phyloP scores from a whole-genome alignment of 192 early-diverging fungal species.

The Allomyces macrogynus region DNA sequence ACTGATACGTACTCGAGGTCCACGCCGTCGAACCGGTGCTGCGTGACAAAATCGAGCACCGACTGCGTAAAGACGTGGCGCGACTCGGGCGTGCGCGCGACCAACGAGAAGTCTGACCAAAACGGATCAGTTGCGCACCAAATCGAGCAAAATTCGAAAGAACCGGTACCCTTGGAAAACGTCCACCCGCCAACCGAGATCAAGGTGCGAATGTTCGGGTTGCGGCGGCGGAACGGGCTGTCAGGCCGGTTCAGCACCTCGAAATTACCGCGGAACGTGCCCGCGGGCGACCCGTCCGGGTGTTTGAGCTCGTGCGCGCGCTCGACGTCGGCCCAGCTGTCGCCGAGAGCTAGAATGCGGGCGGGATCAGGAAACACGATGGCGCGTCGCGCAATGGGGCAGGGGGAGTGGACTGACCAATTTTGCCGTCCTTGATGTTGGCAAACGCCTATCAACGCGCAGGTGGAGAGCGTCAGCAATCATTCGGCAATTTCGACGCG shows the following conservation, averaged over 20 bases:
- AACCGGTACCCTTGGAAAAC: neutral
- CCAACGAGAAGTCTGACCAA: neutral
- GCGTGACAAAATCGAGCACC: neutral
- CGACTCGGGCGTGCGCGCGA: neutral
- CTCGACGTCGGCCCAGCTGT: neutral
- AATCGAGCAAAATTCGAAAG: too few relatives aligned
- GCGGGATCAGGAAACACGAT: too few relatives aligned
- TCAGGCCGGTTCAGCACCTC: conserved; percentile 36
- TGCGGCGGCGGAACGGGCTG: conserved; percentile 21
- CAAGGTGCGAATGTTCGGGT: conserved; percentile 44
- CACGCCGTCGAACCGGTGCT: neutral
- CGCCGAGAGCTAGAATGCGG: neutral
- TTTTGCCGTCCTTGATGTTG: neutral
- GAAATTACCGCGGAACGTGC: conserved; percentile 20
- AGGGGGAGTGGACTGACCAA: neutral
- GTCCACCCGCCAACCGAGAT: conserved; percentile 66
- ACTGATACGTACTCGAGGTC: neutral
- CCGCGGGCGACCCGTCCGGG: neutral
- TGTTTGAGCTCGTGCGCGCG: neutral
- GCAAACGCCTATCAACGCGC: neutral
- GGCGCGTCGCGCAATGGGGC: too few relatives aligned
- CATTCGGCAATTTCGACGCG: too few relatives aligned
- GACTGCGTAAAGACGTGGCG: neutral
- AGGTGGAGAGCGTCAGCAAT: too few relatives aligned
- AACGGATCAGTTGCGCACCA: too few relatives aligned